Percentiles rank a stretch among this genome's conserved stretches.
Conservation (phyloP, 2,329 filamentous ascomycete genomes). For the Hypoxylon sp. region DNA sequence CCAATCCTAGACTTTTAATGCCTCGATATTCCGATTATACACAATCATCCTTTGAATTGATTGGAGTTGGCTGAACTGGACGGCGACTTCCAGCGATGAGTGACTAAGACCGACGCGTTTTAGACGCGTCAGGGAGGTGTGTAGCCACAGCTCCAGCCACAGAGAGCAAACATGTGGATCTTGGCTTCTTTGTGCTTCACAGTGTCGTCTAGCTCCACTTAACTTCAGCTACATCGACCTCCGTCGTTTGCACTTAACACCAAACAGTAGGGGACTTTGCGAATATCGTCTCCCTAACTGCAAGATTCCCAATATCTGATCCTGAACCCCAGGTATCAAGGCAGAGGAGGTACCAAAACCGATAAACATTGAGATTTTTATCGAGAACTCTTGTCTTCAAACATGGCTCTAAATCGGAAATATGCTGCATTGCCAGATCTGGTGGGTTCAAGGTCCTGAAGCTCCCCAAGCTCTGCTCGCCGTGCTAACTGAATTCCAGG, state of each 20-base stretch:
- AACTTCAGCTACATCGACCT: neutral
- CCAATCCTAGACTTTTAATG: neutral
- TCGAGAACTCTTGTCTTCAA: slow-evolving; percentile 20
- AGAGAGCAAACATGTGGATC: slow-evolving; percentile 3
- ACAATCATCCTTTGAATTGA: slow-evolving; percentile 1
- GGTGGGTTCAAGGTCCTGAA: slow-evolving; percentile 61
- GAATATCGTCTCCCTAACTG: neutral
- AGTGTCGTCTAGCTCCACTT: neutral
- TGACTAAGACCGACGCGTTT: slow-evolving; percentile 32
- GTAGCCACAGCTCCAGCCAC: slow-evolving; percentile 31
- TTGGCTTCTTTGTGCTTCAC: neutral
- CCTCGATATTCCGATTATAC: neutral
- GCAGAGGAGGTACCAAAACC: neutral
- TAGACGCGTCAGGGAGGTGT: slow-evolving; percentile 18
- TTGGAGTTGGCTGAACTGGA: neutral
- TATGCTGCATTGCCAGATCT: slow-evolving; percentile 86
- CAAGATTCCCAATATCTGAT: neutral
- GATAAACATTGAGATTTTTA: neutral
- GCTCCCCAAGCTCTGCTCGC: slow-evolving; percentile 32
- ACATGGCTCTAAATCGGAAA: slow-evolving; percentile 83
- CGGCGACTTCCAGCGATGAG: slow-evolving; percentile 2
- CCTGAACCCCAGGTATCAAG: neutral
- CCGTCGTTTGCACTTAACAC: neutral
- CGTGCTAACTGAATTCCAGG: slow-evolving; percentile 65
- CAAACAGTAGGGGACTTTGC: neutral